Evolutionary conservation across 1,139 yeast genomes (phyloP).

Genomic region (Protomyces pachydermus): DNA sequence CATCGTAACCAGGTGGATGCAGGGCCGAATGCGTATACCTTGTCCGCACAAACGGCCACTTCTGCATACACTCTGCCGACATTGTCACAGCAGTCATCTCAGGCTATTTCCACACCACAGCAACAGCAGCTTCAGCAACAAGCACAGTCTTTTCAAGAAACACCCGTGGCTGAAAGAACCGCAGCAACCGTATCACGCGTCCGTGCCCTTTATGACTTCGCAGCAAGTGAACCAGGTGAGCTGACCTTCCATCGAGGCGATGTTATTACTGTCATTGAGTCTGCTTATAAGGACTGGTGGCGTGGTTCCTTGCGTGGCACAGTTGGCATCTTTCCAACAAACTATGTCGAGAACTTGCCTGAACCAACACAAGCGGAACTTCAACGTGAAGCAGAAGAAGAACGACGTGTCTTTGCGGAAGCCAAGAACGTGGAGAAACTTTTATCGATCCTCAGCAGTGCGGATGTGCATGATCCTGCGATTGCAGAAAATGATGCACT

Average conservation of each 20-base stretch:
- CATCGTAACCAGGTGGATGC: slow-evolving; percentile 22
- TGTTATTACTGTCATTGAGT: slow-evolving; percentile 72
- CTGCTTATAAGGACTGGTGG: slow-evolving; percentile 95
- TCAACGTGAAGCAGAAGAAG: slow-evolving; percentile 44
- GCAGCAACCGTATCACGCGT: slow-evolving; percentile 58
- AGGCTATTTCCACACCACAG: neutral
- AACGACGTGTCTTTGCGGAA: slow-evolving; percentile 48
- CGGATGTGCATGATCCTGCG: slow-evolving; percentile 37
- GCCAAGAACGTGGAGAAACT: slow-evolving; percentile 59
- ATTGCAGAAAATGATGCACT: slow-evolving; percentile 42
- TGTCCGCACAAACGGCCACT: slow-evolving; percentile 19
- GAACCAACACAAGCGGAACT: slow-evolving; percentile 59
- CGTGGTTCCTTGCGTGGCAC: slow-evolving; percentile 77
- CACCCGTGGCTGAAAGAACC: slow-evolving; percentile 34
- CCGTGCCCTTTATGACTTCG: slow-evolving; percentile 76
- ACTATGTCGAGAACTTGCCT: slow-evolving; percentile 77
- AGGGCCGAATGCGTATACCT: slow-evolving; percentile 22
- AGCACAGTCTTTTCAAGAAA: slow-evolving; percentile 32
- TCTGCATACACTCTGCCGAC: slow-evolving; percentile 24
- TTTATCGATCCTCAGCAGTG: slow-evolving; percentile 52
- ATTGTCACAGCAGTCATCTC: neutral
- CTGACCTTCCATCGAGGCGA: slow-evolving; percentile 43
- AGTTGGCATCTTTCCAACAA: slow-evolving; percentile 87
- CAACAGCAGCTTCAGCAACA: slow-evolving; percentile 27
- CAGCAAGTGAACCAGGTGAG: slow-evolving; percentile 52